phyloP scores from a whole-genome alignment of 2,329 filamentous ascomycete genomes.

The Arthrobotrys conoides region DNA sequence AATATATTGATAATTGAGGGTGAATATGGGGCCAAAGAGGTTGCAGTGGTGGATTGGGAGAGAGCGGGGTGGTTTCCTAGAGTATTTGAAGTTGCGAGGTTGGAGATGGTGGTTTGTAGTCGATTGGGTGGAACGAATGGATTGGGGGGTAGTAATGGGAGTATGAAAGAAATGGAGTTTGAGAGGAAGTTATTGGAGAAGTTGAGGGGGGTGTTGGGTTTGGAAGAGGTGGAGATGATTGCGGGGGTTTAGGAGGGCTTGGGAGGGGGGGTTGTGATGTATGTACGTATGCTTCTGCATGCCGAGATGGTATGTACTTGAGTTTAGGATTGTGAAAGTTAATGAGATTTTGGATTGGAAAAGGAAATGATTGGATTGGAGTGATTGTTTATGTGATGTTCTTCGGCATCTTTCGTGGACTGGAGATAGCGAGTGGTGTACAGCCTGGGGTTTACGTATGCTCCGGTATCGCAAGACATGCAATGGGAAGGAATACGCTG shows the following conservation, averaged over 20 bases:
- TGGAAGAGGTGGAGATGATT: too few species aligned
- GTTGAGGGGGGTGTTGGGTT: too few species aligned
- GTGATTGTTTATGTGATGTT: too few species aligned
- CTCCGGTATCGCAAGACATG: neutral
- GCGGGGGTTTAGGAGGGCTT: too few species aligned
- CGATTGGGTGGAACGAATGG: neutral
- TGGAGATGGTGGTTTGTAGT: slow-evolving; percentile 6
- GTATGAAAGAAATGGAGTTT: neutral
- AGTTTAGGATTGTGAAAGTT: too few species aligned
- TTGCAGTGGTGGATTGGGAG: slow-evolving; percentile 15
- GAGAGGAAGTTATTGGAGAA: neutral
- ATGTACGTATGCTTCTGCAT: too few species aligned
- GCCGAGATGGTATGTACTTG: too few species aligned
- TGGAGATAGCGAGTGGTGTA: neutral
- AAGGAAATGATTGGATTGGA: too few species aligned
- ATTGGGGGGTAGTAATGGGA: too few species aligned
- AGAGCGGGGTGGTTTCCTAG: slow-evolving; percentile 29
- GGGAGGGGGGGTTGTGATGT: too few species aligned
- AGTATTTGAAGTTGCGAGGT: slow-evolving; percentile 19
- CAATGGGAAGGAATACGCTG: too few species aligned
- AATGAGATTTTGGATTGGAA: too few species aligned
- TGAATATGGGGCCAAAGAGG: neutral
- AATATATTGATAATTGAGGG: slow-evolving; percentile 12
- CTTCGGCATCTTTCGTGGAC: neutral
- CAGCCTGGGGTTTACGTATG: slow-evolving; percentile 15